Conservation (phyloP, 768 basidiomycete genomes). For the Mycena kentingensis region DNA sequence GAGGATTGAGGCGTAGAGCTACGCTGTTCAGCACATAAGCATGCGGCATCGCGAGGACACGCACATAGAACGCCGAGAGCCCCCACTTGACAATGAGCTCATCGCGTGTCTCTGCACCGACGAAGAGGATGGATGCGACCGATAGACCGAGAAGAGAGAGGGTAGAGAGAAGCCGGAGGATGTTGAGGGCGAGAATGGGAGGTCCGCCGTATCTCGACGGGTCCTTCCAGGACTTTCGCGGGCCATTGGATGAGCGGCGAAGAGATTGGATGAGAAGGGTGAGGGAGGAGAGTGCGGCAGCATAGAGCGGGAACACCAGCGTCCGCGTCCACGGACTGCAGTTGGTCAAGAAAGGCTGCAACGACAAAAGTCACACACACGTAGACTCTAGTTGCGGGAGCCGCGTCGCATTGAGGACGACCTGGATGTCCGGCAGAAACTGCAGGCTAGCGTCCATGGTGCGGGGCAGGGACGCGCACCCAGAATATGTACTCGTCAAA, state of each 20-base stretch:
- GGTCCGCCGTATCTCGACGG: conserved; percentile 12
- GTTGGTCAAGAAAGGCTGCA: background rate
- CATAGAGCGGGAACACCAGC: conserved; percentile 10
- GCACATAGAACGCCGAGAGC: conserved; percentile 17
- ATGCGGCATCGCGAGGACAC: background rate
- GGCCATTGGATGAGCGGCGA: too few species aligned
- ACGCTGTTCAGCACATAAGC: background rate
- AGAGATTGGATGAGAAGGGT: background rate
- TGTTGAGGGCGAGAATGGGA: conserved; percentile 1
- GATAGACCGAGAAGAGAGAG: conserved; percentile 14
- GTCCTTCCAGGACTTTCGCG: conserved; percentile 16
- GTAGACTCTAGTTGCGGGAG: background rate
- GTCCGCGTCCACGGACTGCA: conserved; percentile 10
- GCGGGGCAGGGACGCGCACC: too few species aligned
- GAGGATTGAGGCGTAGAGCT: conserved; percentile 12
- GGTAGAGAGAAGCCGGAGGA: conserved; percentile 6
- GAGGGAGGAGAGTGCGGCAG: conserved; percentile 5
- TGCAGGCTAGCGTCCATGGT: conserved; percentile 1
- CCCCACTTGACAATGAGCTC: background rate
- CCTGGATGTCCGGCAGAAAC: conserved; percentile 6
- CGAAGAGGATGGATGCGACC: conserved; percentile 2
- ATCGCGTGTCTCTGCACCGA: background rate
- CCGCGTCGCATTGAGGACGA: conserved; percentile 7
- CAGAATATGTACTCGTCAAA: too few species aligned
- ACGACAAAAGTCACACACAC: background rate